Base-by-base conservation (phyloP, 176 grass and related monocot genomes). In the Rhipidocladum racemiflorum region DNA sequence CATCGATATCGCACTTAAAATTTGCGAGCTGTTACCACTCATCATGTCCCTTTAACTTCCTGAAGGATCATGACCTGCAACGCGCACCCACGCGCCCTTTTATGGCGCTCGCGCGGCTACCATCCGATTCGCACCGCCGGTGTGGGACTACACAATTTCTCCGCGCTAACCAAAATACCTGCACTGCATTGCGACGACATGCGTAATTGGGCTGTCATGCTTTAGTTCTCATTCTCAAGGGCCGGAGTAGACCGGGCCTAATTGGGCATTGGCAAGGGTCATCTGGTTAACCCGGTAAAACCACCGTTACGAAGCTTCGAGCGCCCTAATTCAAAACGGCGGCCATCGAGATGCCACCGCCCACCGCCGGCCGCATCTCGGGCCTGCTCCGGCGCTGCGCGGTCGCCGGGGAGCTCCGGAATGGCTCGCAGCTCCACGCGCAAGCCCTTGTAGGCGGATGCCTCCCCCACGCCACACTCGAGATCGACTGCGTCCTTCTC, bases 401-500 rank as follows among this genome's bases (percentile, higher is more conserved):
- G 11, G 61, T 63, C 14, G 24, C 9, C 1, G 50, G 78, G 4
- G 39, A 27, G 6, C 29, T 93, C 17, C 12, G 12, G 7, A 9
- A 67, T 0, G 87, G 85, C 2, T 51, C 5, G 45, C 29, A 83
- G 76, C 68, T 77, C 16, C 85, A 90, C 74, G 88, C 91, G 10
- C 74, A 49, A 14, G 78, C 70, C 16, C 10, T 90, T 9, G 38
- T 62, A 14, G 68, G 51, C 11, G 78, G 82, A 2, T 20, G 48
- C 0, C 82, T 90, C 28, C 83, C 88, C 36, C 20, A 83, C 24
- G 82, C 70, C 68, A 90, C 88, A 29, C 74, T 90, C 2, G 88
- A 88, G 71, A 80, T 85, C 11, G 88, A 88, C 79, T 64, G 88
- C 74, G 46, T 88, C 64, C 74, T 88, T n/a, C 0, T 86, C 5